Evolutionary conservation across 495 filamentous ascomycete species (phyloP), one percentile per base, ranked within the genome.

Genomic region (Tirmania nivea): DNA sequence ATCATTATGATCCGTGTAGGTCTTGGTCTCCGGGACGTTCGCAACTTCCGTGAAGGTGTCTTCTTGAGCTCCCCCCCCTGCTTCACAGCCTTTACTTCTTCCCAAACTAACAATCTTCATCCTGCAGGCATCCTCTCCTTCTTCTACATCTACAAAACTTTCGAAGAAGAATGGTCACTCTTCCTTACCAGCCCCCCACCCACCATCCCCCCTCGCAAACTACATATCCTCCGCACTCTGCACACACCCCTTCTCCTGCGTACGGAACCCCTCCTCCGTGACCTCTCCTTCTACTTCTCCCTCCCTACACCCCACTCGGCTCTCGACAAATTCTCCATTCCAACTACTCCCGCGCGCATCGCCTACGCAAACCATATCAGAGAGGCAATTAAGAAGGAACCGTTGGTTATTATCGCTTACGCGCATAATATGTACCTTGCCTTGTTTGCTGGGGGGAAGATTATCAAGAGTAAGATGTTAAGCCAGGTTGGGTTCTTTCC

Each of bases 391-490:
- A 35, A 50, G 12, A 42, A 60, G 34, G 59, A 55, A 31, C 61
- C 61, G 8, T 60, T 63, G 39, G 50, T 64, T 8, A 20, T 63
- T 34, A 53, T 63, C 17, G 55, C 60, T 11, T 64, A 64, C 54
- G 58, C 58, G 49, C 62, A 63, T 31, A 61, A 54, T 25, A 61
- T 56, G 20, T 64, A 64, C 54, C 60, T 64, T 56, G 62, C 55
- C 1, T 50, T 64, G n/a, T 64, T 64, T 31, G 61, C 61, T n/a
- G 60, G 62, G 10, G 62, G 60, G 10, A 60, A 61, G 52, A 54
- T 64, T 7, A 50, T 64, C 14, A 53, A 55, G 14, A 51, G 57
- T 20, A 56, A 56, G 52, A 56, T 64, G 11, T 49, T 55, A 11
- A 55, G 52, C 6, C 52, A 50, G 11, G 54, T 55, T 47, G 54